Evolutionary conservation across 164 flowering plant species (phyloP).

Genomic region (Nelumbo lutea): DNA sequence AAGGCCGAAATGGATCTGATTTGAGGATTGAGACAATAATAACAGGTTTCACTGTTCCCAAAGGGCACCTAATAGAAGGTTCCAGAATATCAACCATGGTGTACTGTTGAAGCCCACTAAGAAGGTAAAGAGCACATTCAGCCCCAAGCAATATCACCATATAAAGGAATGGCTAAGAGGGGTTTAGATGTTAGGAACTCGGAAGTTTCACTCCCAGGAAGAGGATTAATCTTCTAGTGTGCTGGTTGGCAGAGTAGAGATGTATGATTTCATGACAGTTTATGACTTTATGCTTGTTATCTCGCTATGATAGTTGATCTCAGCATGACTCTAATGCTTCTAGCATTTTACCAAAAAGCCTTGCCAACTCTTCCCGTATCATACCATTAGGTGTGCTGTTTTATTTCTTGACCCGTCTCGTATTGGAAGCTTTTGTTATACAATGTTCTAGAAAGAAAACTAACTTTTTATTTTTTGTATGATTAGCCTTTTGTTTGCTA

Average conservation of each 20-base stretch:
- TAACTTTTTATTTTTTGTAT: conserved; percentile 80
- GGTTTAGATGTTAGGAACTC: too few relatives aligned
- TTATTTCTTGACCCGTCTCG: conserved; percentile 65
- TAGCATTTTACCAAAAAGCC: conserved; percentile 83
- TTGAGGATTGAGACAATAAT: too few relatives aligned
- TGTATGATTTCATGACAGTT: conserved; percentile 94
- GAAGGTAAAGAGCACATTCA: too few relatives aligned
- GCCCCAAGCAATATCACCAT: too few relatives aligned
- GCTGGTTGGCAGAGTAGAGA: conserved; percentile 93
- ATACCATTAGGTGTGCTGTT: conserved; percentile 77
- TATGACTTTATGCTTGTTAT: conserved; percentile 68
- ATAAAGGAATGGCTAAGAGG: too few relatives aligned
- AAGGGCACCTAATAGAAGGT: too few relatives aligned
- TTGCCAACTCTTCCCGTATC: conserved; percentile 95
- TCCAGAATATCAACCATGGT: too few relatives aligned
- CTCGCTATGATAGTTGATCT: conserved; percentile 96
- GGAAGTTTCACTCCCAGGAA: too few relatives aligned
- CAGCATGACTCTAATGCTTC: conserved; percentile 73
- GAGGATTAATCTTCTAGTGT: conserved; percentile 82
- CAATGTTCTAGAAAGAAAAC: conserved; percentile 47
- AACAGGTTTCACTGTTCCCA: too few relatives aligned
- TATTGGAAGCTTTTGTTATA: conserved; percentile 75
- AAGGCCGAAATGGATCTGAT: too few relatives aligned
- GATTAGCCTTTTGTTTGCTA: background rate
- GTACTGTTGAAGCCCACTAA: too few relatives aligned